These are phyloP conservation scores for Chenopodium suecicum DNA, from an alignment of 148 eudicot genomes.

Conservation along the genomic window DNA sequence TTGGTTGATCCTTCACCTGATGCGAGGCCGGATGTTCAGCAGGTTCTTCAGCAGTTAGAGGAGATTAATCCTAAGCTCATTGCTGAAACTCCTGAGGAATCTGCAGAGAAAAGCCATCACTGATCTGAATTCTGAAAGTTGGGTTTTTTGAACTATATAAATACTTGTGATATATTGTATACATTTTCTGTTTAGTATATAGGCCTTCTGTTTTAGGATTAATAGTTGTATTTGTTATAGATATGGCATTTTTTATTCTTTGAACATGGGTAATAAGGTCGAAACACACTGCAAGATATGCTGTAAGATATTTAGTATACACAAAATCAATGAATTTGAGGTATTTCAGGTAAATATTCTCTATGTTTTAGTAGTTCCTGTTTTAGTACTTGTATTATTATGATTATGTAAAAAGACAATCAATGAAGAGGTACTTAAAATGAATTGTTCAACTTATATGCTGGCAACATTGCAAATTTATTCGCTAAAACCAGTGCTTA, in stretches of 20 bases:
- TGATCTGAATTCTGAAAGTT: conserved; percentile 10
- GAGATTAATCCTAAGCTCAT: conserved; percentile 47
- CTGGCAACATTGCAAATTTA: too few species aligned
- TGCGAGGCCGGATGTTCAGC: conserved; percentile 68
- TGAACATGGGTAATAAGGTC: conserved; percentile 3
- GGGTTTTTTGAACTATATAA: background rate
- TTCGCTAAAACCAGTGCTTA: too few species aligned
- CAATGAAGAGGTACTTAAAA: too few species aligned
- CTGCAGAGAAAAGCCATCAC: conserved; percentile 23
- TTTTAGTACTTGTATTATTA: too few species aligned
- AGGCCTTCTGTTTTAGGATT: background rate
- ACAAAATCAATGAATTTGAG: conserved; percentile 12
- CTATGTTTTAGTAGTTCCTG: too few species aligned
- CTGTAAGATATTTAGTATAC: background rate
- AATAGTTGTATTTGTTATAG: background rate
- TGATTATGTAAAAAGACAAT: too few species aligned
- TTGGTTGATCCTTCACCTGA: conserved; percentile 78
- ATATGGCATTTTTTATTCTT: conserved; percentile 22
- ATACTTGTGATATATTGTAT: conserved; percentile 4
- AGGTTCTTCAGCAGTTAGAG: conserved; percentile 65
- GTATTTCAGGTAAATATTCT: conserved; percentile 1
- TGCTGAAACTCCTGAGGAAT: conserved; percentile 28
- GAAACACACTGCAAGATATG: background rate
- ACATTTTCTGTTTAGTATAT: conserved; percentile 2
- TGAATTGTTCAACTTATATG: too few species aligned